Evolutionary conservation across 1,284 basidiomycete genomes (phyloP), one percentile per base, ranked within the genome.

Genomic region (Leccinum pallidistipes): DNA sequence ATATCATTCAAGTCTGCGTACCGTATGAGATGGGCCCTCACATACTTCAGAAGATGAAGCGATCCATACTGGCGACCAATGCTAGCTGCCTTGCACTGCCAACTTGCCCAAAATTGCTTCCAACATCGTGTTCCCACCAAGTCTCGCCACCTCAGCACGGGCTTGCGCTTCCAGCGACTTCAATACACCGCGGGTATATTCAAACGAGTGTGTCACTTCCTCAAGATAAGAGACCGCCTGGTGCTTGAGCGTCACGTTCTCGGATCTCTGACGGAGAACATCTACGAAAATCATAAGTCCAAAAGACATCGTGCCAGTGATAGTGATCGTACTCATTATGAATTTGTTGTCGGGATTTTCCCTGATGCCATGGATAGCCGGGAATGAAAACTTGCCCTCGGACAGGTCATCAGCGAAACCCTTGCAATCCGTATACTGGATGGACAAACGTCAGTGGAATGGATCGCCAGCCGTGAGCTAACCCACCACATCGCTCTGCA

Each of bases 331-430:
- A 95, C 94, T 96, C 55, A 97, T 79, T 34, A 97, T 82, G 76
- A 91, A 89, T 36, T 86, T 83, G 72, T 91, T 92, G 0, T 84
- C 80, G 2, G 77, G 79, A 69, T 94, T 86, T 10, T 87, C 82
- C 34, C 90, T 84, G 32, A 98, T 89, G 16, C 90, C 86, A 72
- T 98, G 96, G 0, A 98, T 88, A 56, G 98, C 84, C 0, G 95
- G 95, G 74, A 98, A 98, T 14, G 91, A 94, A 78, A 98, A 98
- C 74, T 98, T 98, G 10, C 96, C 96, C 77, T 98, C 96, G 0
- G 93, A 91, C 11, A 98, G 78, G 72, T 98, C 96, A 75, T 98
- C 96, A 3, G 91, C 92, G 72, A 92, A 98, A 4, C 95, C 95
- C 76, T 98, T 98, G 77, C 95, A 92, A 51, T 86, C 83, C 1